phyloP scores from a whole-genome alignment of 73 alveolate species.

The Blepharisma japonicum region DNA sequence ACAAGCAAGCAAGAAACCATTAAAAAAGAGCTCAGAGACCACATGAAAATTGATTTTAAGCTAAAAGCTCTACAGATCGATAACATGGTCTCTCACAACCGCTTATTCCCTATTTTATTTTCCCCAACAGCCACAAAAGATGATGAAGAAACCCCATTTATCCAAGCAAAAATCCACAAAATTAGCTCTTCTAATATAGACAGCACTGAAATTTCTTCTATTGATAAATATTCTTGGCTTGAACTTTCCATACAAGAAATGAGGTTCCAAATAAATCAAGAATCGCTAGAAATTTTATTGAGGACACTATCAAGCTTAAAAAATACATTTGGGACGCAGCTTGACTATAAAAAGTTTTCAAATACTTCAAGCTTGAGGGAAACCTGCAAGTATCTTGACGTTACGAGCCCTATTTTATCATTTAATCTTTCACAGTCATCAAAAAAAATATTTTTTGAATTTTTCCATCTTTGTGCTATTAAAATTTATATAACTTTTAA shows the following conservation, averaged over 20 bases:
- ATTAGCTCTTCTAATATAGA: background rate
- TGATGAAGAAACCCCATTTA: conserved; percentile 44
- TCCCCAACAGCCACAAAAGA: conserved; percentile 40
- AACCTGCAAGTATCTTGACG: conserved; percentile 37
- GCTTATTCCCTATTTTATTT: conserved; percentile 42
- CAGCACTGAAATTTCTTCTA: background rate
- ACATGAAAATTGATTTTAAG: conserved; percentile 35
- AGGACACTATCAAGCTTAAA: background rate
- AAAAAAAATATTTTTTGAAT: conserved; percentile 48
- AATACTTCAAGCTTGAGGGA: conserved; percentile 47
- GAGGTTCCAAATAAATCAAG: conserved; percentile 51
- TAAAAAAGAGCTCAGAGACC: conserved; percentile 27
- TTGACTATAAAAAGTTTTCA: conserved; percentile 33
- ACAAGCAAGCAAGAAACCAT: background rate
- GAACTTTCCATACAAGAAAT: conserved; percentile 45
- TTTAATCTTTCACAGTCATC: conserved; percentile 15
- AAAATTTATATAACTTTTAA: conserved; percentile 43
- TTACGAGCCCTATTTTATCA: conserved; percentile 30
- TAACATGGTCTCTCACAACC: conserved; percentile 30
- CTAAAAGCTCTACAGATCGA: conserved; percentile 51
- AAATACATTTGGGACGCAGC: conserved; percentile 36
- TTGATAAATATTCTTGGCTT: conserved; percentile 31
- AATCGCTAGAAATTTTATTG: background rate
- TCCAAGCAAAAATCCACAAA: conserved; percentile 35
- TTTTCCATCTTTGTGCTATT: conserved; percentile 54